Conservation (phyloP, 2,329 filamentous ascomycete species). For the Neofusicoccum kwambonambiense region DNA sequence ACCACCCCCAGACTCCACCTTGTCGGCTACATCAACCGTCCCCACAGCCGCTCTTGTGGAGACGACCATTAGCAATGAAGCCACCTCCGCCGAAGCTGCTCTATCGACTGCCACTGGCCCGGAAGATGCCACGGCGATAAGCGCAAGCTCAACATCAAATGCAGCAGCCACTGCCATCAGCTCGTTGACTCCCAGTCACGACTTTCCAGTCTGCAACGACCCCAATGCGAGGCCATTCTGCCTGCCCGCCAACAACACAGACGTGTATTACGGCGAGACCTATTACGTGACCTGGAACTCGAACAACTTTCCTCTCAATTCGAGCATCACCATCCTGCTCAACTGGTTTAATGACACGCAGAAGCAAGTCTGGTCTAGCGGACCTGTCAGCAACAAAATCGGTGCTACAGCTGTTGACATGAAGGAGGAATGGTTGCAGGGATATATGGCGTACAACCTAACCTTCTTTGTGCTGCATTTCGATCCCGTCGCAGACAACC, state of each 20-base stretch:
- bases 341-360: conserved; percentile 37
- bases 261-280: conserved; percentile 37
- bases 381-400: conserved; percentile 35
- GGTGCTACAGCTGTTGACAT: conserved; percentile 41
- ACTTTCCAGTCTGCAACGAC: conserved; percentile 35
- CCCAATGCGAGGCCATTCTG: conserved; percentile 33
- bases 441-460: conserved; percentile 36
- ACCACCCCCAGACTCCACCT: conserved; percentile 18
- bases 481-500: conserved; percentile 24
- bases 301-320: conserved; percentile 24
- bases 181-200: conserved; percentile 22
- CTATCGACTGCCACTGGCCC: conserved; percentile 20
- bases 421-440: conserved; percentile 42
- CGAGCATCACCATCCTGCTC: conserved; percentile 28
- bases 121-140: neutral
- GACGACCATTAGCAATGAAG: conserved; percentile 24
- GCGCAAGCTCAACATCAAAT: neutral
- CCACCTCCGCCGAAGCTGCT: conserved; percentile 23
- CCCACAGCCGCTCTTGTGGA: conserved; percentile 24
- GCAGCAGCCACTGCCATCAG: neutral
- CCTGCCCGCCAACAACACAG: conserved; percentile 33
- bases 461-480: conserved; percentile 37
- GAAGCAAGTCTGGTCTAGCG: conserved; percentile 39
- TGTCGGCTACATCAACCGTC: conserved; percentile 18
- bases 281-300: conserved; percentile 34